Percentiles rank a stretch among this genome's conserved stretches.
Conservation (phyloP, 345 rosid species). For the Hirschfeldia incana region DNA sequence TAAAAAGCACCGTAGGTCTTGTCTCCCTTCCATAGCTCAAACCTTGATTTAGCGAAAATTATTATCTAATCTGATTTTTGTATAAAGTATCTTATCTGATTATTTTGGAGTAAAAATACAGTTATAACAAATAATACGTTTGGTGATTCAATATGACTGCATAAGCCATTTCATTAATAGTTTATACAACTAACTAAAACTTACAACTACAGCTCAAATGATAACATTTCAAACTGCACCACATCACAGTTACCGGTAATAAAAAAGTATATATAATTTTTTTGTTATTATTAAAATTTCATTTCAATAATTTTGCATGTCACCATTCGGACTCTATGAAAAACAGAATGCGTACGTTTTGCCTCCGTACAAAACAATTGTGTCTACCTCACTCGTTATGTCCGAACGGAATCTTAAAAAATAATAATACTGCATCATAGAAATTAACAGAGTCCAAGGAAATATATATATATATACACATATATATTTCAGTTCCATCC, state of each 20-base stretch:
- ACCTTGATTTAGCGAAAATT: neutral
- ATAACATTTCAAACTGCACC: no score
- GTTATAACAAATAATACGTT: neutral
- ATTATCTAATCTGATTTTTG: constrained; percentile 2
- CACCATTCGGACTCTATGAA: no score
- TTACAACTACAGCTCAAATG: neutral
- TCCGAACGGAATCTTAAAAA: constrained; percentile 29
- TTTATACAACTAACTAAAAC: neutral
- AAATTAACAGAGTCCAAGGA: neutral
- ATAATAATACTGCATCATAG: neutral
- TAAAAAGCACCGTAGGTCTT: neutral
- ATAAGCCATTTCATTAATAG: neutral
- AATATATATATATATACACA: no score
- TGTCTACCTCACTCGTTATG: neutral
- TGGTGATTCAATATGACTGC: neutral
- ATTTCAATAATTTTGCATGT: no score
- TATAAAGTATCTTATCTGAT: no score
- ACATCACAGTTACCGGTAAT: no score
- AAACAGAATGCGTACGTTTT: constrained; percentile 7
- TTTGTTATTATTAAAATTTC: no score
- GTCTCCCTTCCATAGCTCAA: neutral
- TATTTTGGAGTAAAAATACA: neutral
- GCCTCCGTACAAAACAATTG: constrained; percentile 28
- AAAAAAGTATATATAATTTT: no score
- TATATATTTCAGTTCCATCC: no score